Evolutionary conservation across 768 basidiomycete species (phyloP).

Genomic region (Sporobolomyces phaffii): DNA sequence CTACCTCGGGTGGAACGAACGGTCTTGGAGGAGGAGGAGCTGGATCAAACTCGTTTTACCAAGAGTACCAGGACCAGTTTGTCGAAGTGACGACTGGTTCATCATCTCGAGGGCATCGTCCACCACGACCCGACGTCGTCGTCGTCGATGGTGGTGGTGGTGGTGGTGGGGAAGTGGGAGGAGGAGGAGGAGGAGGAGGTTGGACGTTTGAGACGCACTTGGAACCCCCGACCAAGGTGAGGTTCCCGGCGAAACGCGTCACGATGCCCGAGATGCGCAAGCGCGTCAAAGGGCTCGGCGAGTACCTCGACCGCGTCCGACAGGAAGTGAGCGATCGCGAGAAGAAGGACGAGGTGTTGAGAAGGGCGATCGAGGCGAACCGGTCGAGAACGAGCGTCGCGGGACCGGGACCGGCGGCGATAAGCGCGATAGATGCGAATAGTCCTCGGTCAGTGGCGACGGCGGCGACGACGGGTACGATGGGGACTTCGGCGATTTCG

Average conservation of each 20-base stretch:
- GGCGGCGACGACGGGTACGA: neutral
- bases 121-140: neutral
- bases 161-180: too few relatives aligned
- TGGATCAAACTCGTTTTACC: slow-evolving; percentile 33
- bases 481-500: slow-evolving; percentile 6
- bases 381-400: neutral
- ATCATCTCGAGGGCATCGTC: slow-evolving; percentile 9
- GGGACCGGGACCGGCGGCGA: too few relatives aligned
- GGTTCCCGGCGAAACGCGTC: slow-evolving; percentile 89
- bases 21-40: neutral
- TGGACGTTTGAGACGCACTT: slow-evolving; percentile 49
- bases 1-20: neutral
- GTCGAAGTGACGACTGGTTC: too few relatives aligned
- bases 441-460: neutral
- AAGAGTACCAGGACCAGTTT: neutral
- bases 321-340: slow-evolving; percentile 21
- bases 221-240: slow-evolving; percentile 58
- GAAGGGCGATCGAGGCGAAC: slow-evolving; percentile 13
- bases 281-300: slow-evolving; percentile 77
- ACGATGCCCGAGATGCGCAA: slow-evolving; percentile 98
- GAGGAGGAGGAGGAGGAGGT: neutral
- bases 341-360: slow-evolving; percentile 19
- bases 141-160: too few relatives aligned
- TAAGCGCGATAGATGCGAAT: neutral
- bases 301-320: slow-evolving; percentile 79